Conservation (phyloP, 2,329 filamentous ascomycete species). For the Fusarium sp. region DNA sequence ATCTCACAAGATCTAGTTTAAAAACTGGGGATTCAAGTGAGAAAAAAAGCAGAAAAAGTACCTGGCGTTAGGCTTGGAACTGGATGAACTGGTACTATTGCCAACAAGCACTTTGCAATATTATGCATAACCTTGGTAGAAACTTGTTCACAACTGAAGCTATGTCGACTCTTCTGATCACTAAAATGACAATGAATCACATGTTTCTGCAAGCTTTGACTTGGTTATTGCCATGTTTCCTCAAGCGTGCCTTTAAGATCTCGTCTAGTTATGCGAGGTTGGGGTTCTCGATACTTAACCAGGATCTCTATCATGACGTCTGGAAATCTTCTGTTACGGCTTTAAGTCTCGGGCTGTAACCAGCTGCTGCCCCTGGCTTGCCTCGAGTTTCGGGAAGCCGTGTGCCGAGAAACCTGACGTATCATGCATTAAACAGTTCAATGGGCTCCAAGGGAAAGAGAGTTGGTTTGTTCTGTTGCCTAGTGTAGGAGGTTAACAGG, state of each 20-base stretch:
- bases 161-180: neutral
- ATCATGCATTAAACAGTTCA: slow-evolving; percentile 28
- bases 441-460: slow-evolving; percentile 24
- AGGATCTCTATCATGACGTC: slow-evolving; percentile 26
- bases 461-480: slow-evolving; percentile 19
- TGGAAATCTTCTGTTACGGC: slow-evolving; percentile 33
- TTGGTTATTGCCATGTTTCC: neutral
- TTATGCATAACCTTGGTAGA: neutral
- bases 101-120: neutral
- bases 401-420: slow-evolving; percentile 34
- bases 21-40: too few relatives aligned
- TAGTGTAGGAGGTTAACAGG: slow-evolving; percentile 13
- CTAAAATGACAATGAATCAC: neutral
- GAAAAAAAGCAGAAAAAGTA: too few relatives aligned
- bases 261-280: neutral
- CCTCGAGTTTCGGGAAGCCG: slow-evolving; percentile 37
- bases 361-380: slow-evolving; percentile 33
- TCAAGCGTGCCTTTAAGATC: neutral
- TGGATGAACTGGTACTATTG: neutral
- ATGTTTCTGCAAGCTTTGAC: neutral
- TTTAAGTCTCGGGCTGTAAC: slow-evolving; percentile 29
- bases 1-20: slow-evolving; percentile 3
- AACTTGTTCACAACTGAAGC: neutral
- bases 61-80: too few relatives aligned
- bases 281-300: neutral